Evolutionary conservation across 805 yeast species (phyloP), one percentile per base, ranked within the genome.

Genomic region (Blastobotrys terrestris): DNA sequence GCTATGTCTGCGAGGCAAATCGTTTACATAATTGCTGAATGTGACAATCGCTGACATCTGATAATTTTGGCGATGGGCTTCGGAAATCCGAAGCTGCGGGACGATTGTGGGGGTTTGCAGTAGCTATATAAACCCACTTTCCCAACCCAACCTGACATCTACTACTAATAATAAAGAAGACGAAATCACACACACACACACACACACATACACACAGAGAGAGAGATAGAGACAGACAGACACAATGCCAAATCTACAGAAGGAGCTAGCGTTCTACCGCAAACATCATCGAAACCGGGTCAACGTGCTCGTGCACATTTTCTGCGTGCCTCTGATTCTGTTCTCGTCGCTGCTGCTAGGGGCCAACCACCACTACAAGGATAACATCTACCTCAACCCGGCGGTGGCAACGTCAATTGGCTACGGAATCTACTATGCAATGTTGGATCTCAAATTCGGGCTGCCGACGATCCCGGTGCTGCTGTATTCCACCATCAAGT

Each of bases 271-370:
- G 21, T 83, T 81, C 58, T 85, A 85, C 69, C 66, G 74, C 46
- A 63, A 68, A 40, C 71, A 72, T 53, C 76, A 72, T 59, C 67
- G 77, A 60, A 69, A 70, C 58, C 71, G 69, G 1, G 68, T 66
- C 39, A 92, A 92, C 69, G 91, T 91, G 4, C 58, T 72, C 7
- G 86, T 92, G 57, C 99, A 92, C 64, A 66, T 85, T 46, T 66
- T 79, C 2, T 89, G 89, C 63, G 90, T 92, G 31, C 98, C 98
- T 1, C 67, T 80, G 18, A 90, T 92, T 49, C 72, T 87, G 31
- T 68, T 77, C 50, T 73, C 88, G 2, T 67, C 83, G 1, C 63
- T 81, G 44, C 71, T 78, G 11, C 60, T 80, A 31, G 55, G 66
- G 6, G 58, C 72, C 7, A 63, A 67, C 15, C 44, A 26, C 11